Conservation (phyloP, 2,329 filamentous ascomycete genomes). For the Penicillium sp. region DNA sequence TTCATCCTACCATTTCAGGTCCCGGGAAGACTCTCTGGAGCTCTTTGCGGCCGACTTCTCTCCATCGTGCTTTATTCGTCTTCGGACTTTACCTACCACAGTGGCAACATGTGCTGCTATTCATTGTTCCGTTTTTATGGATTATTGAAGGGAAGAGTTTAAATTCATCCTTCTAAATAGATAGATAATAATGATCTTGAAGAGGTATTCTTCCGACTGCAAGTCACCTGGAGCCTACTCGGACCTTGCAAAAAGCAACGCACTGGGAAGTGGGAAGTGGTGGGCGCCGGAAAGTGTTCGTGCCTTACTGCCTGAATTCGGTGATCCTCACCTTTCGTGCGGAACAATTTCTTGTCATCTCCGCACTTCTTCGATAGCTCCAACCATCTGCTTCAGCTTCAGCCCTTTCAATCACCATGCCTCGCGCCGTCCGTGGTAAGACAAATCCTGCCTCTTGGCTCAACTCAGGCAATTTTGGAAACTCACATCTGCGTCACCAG, state of each 20-base stretch:
- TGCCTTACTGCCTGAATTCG: constrained; percentile 22
- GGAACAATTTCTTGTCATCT: neutral
- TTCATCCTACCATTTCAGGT: too few species aligned
- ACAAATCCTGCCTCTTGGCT: neutral
- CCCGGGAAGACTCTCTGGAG: too few species aligned
- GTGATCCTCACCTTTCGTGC: neutral
- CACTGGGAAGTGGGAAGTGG: neutral
- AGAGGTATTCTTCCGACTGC: too few species aligned
- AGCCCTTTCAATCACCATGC: constrained; percentile 34
- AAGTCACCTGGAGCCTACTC: neutral
- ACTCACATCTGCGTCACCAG: constrained; percentile 27
- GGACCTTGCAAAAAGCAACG: neutral
- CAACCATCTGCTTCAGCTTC: neutral
- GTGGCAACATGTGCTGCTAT: too few species aligned
- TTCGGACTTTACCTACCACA: too few species aligned
- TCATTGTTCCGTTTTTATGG: too few species aligned
- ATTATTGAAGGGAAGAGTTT: too few species aligned
- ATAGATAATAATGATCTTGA: too few species aligned
- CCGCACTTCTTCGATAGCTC: neutral
- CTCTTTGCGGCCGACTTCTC: too few species aligned
- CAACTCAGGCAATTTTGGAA: constrained; percentile 6
- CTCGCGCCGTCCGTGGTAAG: constrained; percentile 48
- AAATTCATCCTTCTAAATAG: too few species aligned
- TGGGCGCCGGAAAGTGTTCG: neutral
- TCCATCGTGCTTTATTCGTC: too few species aligned